Base-by-base conservation (phyloP, 208 protist genomes). In the Crithidia fasciculata region DNA sequence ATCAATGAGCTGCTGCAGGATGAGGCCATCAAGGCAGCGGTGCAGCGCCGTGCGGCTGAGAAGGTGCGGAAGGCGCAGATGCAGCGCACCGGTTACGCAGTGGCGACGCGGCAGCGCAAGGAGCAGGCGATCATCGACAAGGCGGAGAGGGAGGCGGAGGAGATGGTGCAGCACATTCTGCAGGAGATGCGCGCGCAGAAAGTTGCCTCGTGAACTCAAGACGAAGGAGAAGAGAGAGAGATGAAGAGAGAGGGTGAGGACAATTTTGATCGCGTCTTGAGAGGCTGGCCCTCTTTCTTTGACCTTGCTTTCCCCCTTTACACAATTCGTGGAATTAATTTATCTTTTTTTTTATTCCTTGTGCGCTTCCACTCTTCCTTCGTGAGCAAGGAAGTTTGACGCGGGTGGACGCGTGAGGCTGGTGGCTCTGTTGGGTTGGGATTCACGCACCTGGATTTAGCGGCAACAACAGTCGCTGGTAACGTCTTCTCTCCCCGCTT, bases 141-240 rank as follows among this genome's bases (percentile, higher is more conserved):
- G 62, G 91, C 91, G 5, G 91, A 96, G 73, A 78, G 43, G 45
- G 86, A 96, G 69, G 91, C 89, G 8, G 85, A 93, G 64, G 79
- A 82, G 18, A 79, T 96, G 41, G 89, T 96, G 64, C 69, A 85
- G 57, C 78, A 72, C 44, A 96, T 96, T 41, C 36, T 91, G 69
- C 87, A 96, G 55, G 89, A 96, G 75, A 87, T 96, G 72, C 55
- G 74, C 7, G 70, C 85, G 10, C 77, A 89, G 56, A 60, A 66
- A 19, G 62, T 74, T 37, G 40, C 67, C 13, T 74, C 47, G 18
- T 36, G 5, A 54, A 40, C 16, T 19, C 40, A 49, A 44, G 0
- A 16, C 28, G 9, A 5, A n/a, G 28, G 5, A 28, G 16, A 16
- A 39, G 9, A 62, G n/a, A 41, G 44, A 52, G 8, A 54, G 28